Evolutionary conservation across 345 rosid genomes (phyloP).

Genomic region (Trapa bicornis): DNA sequence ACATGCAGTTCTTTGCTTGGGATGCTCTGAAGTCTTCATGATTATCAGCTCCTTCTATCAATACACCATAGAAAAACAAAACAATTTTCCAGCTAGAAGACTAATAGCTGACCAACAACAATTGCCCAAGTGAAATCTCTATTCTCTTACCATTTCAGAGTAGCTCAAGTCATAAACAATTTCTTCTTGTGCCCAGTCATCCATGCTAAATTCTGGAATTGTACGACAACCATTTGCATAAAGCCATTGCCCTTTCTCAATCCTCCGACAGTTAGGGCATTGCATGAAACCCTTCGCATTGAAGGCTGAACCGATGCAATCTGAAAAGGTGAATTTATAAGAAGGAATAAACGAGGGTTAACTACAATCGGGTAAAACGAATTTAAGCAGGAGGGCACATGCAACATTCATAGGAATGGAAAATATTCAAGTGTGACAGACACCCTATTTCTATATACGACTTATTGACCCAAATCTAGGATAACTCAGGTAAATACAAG

Average conservation of each 20-base stretch:
- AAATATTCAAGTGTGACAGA: background rate
- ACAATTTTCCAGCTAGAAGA: background rate
- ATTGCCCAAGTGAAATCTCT: background rate
- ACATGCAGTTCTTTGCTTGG: too few relatives aligned
- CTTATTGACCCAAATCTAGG: too few relatives aligned
- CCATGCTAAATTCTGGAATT: slow-evolving; percentile 63
- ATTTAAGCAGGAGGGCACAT: background rate
- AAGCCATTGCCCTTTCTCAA: slow-evolving; percentile 99
- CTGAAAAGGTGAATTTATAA: slow-evolving; percentile 24
- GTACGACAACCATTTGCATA: slow-evolving; percentile 74
- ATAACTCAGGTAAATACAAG: too few relatives aligned
- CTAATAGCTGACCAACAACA: background rate
- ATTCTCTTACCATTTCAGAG: slow-evolving; percentile 63
- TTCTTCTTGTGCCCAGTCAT: slow-evolving; percentile 88
- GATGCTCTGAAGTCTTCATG: too few relatives aligned
- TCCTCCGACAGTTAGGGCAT: slow-evolving; percentile 94
- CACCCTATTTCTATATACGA: too few relatives aligned
- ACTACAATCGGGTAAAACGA: background rate
- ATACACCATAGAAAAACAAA: background rate
- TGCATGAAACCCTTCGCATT: slow-evolving; percentile 94
- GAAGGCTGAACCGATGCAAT: slow-evolving; percentile 98
- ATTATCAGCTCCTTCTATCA: too few relatives aligned
- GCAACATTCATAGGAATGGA: background rate
- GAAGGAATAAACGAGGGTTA: background rate
- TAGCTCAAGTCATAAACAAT: slow-evolving; percentile 68